Evolutionary conservation across 139 green algal genomes (phyloP).

Genomic region (Haematococcus sp.): DNA sequence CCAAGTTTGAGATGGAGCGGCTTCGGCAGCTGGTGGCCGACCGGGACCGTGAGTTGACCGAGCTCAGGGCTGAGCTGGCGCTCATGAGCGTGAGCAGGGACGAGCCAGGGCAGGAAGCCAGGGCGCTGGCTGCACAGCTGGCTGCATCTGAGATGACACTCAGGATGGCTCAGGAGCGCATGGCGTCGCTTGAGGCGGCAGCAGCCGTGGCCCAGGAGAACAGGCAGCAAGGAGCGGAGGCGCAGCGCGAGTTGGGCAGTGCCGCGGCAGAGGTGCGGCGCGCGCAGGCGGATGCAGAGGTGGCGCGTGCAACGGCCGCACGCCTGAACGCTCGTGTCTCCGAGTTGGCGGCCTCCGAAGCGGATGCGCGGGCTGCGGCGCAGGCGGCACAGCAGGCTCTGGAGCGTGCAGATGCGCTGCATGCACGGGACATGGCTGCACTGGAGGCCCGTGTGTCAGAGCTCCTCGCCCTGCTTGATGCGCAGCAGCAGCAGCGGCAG

Average conservation of each 20-base stretch:
- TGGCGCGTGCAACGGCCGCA: constrained; percentile 31
- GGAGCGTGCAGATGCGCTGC: background rate
- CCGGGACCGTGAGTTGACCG: constrained; percentile 36
- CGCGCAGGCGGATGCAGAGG: constrained; percentile 41
- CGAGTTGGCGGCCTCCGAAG: constrained; percentile 39
- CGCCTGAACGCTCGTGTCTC: constrained; percentile 54
- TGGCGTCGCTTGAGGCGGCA: constrained; percentile 36
- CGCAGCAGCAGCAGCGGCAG: constrained; percentile 1
- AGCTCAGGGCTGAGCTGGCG: constrained; percentile 13
- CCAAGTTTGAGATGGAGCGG: constrained; percentile 27
- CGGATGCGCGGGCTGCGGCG: constrained; percentile 21
- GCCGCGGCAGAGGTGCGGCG: constrained; percentile 15
- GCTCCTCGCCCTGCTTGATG: constrained; percentile 16
- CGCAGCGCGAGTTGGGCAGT: constrained; percentile 17
- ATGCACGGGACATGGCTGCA: constrained; percentile 10
- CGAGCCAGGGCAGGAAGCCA: constrained; percentile 3
- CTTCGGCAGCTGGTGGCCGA: constrained; percentile 41
- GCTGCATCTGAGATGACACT: constrained; percentile 17
- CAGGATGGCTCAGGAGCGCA: constrained; percentile 25
- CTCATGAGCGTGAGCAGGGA: background rate
- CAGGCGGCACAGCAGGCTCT: constrained; percentile 15
- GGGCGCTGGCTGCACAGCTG: constrained; percentile 23
- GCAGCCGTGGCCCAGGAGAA: constrained; percentile 25
- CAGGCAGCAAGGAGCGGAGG: constrained; percentile 33
- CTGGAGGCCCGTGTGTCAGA: constrained; percentile 4